phyloP scores from a whole-genome alignment of 1,284 basidiomycete species.

The Lignosus rhinocerotis region DNA sequence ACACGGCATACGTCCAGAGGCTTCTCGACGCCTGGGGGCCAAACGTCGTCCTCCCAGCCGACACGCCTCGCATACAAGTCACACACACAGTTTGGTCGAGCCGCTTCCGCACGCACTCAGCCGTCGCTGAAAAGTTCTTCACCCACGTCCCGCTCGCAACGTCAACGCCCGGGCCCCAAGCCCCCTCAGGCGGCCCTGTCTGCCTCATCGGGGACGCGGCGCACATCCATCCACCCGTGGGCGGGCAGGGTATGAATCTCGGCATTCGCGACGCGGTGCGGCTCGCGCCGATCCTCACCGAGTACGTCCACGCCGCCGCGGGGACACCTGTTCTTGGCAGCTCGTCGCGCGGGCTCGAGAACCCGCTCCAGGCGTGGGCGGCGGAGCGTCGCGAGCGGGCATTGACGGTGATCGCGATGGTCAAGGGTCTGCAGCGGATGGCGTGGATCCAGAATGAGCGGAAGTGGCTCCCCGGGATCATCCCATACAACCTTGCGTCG shows the following conservation, averaged over 20 bases:
- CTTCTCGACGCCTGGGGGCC: slow-evolving; percentile 40
- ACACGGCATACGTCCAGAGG: slow-evolving; percentile 38
- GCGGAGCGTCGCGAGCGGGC: slow-evolving; percentile 21
- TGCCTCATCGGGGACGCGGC: slow-evolving; percentile 46
- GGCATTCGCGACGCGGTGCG: slow-evolving; percentile 44
- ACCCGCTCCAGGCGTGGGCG: slow-evolving; percentile 24
- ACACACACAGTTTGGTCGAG: slow-evolving; percentile 36
- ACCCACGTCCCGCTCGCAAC: slow-evolving; percentile 23
- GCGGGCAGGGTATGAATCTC: slow-evolving; percentile 52
- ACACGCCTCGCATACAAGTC: slow-evolving; percentile 15
- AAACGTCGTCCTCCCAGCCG: slow-evolving; percentile 7
- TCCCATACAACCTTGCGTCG: slow-evolving; percentile 25
- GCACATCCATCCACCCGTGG: slow-evolving; percentile 46
- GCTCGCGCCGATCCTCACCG: slow-evolving; percentile 33
- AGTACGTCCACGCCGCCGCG: slow-evolving; percentile 9
- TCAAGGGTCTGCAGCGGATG: slow-evolving; percentile 17
- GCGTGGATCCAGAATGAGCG: slow-evolving; percentile 15
- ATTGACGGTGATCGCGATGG: slow-evolving; percentile 24
- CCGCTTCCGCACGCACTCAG: slow-evolving; percentile 41
- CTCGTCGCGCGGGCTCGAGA: slow-evolving; percentile 4
- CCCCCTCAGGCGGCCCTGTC: slow-evolving; percentile 21
- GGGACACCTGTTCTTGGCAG: neutral
- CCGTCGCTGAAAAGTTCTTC: slow-evolving; percentile 37
- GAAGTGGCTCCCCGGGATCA: slow-evolving; percentile 23
- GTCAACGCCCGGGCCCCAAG: neutral